Conservation (phyloP, 768 basidiomycete species). For the Leccinum uliginosum region DNA sequence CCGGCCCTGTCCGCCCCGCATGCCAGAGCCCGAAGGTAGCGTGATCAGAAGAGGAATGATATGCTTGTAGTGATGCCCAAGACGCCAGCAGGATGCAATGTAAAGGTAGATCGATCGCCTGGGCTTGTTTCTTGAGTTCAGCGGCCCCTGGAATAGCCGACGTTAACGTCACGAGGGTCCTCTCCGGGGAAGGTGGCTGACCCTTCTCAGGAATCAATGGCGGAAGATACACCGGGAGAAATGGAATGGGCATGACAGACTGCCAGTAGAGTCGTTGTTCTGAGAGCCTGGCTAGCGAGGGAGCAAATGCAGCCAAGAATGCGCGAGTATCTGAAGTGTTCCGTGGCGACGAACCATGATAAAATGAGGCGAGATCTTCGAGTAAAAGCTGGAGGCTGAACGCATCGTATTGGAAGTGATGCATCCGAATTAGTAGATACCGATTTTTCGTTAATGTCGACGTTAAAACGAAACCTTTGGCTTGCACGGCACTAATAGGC, state of each 20-base stretch:
- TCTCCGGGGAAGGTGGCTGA: background rate
- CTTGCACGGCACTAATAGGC: slow-evolving; percentile 16
- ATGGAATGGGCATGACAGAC: slow-evolving; percentile 27
- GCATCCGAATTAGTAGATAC: slow-evolving; percentile 34
- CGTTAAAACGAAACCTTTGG: slow-evolving; percentile 19
- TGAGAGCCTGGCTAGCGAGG: slow-evolving; percentile 15
- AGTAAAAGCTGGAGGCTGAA: slow-evolving; percentile 41
- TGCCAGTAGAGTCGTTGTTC: slow-evolving; percentile 36
- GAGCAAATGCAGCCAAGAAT: slow-evolving; percentile 27
- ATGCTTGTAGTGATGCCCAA: slow-evolving; percentile 40
- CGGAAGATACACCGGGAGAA: slow-evolving; percentile 27
- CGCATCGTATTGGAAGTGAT: slow-evolving; percentile 51
- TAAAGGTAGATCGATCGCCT: slow-evolving; percentile 32
- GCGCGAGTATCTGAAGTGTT: slow-evolving; percentile 22
- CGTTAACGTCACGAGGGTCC: slow-evolving; percentile 28
- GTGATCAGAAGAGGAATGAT: slow-evolving; percentile 21
- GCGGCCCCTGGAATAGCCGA: slow-evolving; percentile 40
- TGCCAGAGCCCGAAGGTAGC: slow-evolving; percentile 47
- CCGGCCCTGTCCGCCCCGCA: slow-evolving; percentile 36
- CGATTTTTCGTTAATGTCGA: slow-evolving; percentile 2
- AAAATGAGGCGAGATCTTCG: slow-evolving; percentile 37
- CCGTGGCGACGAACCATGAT: slow-evolving; percentile 23
- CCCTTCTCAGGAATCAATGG: slow-evolving; percentile 1
- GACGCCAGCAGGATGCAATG: slow-evolving; percentile 40
- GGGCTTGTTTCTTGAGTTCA: slow-evolving; percentile 44